Base-by-base conservation (phyloP, 1,284 basidiomycete genomes). In the Malassezia vespertilionis region DNA sequence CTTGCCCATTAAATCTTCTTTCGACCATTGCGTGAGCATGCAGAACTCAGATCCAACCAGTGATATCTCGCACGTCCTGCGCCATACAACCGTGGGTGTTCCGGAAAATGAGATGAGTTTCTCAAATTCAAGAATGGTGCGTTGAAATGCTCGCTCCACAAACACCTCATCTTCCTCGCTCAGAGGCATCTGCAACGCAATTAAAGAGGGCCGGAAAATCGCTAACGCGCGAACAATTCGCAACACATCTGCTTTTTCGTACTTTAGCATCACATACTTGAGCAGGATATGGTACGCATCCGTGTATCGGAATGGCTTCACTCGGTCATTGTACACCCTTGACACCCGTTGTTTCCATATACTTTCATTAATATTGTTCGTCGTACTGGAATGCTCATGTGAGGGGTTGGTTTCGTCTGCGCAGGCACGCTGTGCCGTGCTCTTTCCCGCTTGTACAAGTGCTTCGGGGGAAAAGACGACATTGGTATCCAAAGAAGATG, bases 71-170 rank as follows among this genome's bases (percentile, higher is more conserved):
- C 91, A 91, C 14, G 93, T 97, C 39, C 91, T 77, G 24, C 91
- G 81, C 91, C 91, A 97, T 2, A 95, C 86, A n/a, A 93, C 88
- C 0, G 91, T 97, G 2, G 91, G 93, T n/a, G 93, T 97, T 5
- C 91, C 93, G 53, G 85, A 90, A 72, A 88, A 93, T 33, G 86
- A 88, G 56, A 97, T 91, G 54, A 96, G 78, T 73, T 95, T 95
- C 71, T 95, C 88, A 47, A 95, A 79, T 76, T 96, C 89, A 59
- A 95, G 77, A 55, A 95, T 75, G 21, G 88, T 88, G 33, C 91
- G 78, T 71, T 95, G 90, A 71, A 96, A 89, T 56, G 86, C 90
- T 57, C 84, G 82, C 74, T 96, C 90, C 46, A 95, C 83, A 72
- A 96, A 96, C 3, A 63, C 60, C 52, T 65, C 66, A 48, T 68